Base-by-base conservation (phyloP, 2,329 filamentous ascomycete genomes). In the Venturia nashicola region DNA sequence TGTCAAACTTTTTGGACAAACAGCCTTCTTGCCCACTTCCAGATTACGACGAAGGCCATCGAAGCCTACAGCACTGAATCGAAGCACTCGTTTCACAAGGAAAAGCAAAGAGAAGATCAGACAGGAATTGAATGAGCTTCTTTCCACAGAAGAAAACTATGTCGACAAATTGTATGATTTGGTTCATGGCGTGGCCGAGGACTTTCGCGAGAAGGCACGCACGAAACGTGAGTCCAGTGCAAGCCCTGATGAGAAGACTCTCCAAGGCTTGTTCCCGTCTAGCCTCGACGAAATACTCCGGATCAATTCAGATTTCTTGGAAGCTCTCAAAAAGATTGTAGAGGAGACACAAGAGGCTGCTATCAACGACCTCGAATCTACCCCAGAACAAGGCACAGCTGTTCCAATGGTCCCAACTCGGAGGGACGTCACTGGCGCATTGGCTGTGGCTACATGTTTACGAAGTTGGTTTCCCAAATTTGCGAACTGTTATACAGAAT, bases 381-480 rank as follows among this genome's bases (percentile, higher is more conserved):
- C 76, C 12, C 70, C 73, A 18, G 77, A 80, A 18, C 72, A 76
- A 44, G 36, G 73, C 72, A 16, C 73, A 70, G 2, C 64, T 72
- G 27, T 71, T 71, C 61, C 72, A 70, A 62, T 72, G 68, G 66
- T 73, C 70, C 63, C 73, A 72, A 63, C 69, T 67, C 62, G 64
- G 9, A 86, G 83, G 72, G 91, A 96, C 72, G 85, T 88, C 20
- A 91, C 88, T 68, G 93, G 93, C 61, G 85, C 90, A 18, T 77
- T 89, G 46, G 83, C 86, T 48, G 87, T 97, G 72, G 90, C 91
- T 51, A 90, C 87, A 69, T 80, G 91, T 60, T 86, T 97, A 66
- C 78, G 94, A 5, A 89, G 95, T 68, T 96, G 91, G 90, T 94
- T 99, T 68, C 94, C 94, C 7, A 87, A 87, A 68, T 97, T 99